A percentile compares a stretch with the other conserved stretches of the same genome.
These are phyloP conservation scores for Curvularia sp. DNA, from an alignment of 2,329 filamentous ascomycete genomes.

Conservation along the genomic window DNA sequence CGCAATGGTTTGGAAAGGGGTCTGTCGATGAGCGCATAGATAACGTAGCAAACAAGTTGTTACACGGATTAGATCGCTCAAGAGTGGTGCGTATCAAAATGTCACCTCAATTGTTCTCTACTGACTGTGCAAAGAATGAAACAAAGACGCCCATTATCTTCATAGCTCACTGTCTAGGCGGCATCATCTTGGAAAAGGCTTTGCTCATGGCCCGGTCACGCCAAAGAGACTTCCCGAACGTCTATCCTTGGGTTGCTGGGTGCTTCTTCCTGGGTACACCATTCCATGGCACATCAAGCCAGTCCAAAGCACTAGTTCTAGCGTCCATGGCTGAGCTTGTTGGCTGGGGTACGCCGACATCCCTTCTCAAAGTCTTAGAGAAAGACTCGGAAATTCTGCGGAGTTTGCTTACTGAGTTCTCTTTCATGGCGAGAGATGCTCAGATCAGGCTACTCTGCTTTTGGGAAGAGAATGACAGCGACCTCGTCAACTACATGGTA, in stretches of 20 bases:
- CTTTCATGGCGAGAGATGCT: constrained; percentile 22
- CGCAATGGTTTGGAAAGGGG: constrained; percentile 41
- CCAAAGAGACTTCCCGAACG: constrained; percentile 26
- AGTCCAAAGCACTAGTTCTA: constrained; percentile 29
- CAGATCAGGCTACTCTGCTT: constrained; percentile 34
- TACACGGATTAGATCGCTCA: constrained; percentile 25
- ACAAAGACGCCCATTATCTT: constrained; percentile 40
- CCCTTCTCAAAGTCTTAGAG: constrained; percentile 28
- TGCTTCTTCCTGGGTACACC: constrained; percentile 34
- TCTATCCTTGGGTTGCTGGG: constrained; percentile 33
- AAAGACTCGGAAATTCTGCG: constrained; percentile 26
- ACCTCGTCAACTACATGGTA: constrained; percentile 20
- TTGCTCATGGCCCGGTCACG: constrained; percentile 21
- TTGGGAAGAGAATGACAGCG: constrained; percentile 30
- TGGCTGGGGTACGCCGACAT: constrained; percentile 24
- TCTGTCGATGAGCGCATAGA: constrained; percentile 39
- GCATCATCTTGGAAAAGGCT: constrained; percentile 37
- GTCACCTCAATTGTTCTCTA: not conserved
- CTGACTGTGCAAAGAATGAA: constrained; percentile 21
- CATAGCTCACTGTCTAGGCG: constrained; percentile 39
- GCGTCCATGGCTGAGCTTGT: constrained; percentile 28
- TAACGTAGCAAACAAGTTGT: constrained; percentile 35
- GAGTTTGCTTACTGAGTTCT: constrained; percentile 28
- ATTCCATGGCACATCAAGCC: constrained; percentile 26
- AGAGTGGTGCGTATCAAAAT: constrained; percentile 23